Conservation (phyloP, 768 basidiomycete species). For the Trametes cinnabarina region DNA sequence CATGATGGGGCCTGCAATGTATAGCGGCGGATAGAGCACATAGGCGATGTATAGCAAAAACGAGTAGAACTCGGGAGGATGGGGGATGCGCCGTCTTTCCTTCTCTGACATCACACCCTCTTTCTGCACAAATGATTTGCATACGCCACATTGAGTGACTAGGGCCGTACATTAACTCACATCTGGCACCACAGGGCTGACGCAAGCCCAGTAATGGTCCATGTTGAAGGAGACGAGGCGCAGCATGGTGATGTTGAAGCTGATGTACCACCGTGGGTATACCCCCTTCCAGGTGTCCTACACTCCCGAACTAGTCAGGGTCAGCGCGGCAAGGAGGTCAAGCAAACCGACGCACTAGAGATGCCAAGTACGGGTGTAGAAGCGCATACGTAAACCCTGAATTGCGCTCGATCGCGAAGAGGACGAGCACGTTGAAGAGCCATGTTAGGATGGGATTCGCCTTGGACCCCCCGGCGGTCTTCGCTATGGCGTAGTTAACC, state of each 20-base stretch:
- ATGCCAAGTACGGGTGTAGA: slow-evolving; percentile 52
- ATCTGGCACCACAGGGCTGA: slow-evolving; percentile 36
- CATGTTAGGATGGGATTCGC: slow-evolving; percentile 61
- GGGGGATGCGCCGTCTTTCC: slow-evolving; percentile 54
- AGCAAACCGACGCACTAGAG: slow-evolving; percentile 52
- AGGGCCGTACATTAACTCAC: slow-evolving; percentile 31
- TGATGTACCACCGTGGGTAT: slow-evolving; percentile 90
- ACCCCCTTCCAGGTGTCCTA: slow-evolving; percentile 71
- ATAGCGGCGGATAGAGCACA: slow-evolving; percentile 88
- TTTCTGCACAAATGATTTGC: slow-evolving; percentile 25
- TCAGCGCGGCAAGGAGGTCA: neutral
- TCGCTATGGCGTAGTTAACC: slow-evolving; percentile 66
- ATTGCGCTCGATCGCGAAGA: slow-evolving; percentile 76
- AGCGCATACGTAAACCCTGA: slow-evolving; percentile 69
- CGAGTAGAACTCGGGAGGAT: slow-evolving; percentile 59
- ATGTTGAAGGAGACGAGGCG: slow-evolving; percentile 89
- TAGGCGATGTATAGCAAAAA: slow-evolving; percentile 79
- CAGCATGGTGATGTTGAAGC: slow-evolving; percentile 95
- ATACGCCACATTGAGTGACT: neutral
- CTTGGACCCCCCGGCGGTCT: slow-evolving; percentile 41
- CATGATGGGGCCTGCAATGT: slow-evolving; percentile 94
- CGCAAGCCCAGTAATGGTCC: slow-evolving; percentile 87
- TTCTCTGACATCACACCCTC: slow-evolving; percentile 48
- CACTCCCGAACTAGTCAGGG: neutral
- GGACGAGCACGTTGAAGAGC: slow-evolving; percentile 68